These are phyloP conservation scores for Aspergillus calidoustus DNA, from an alignment of 2,329 filamentous ascomycete genomes.

Conservation along the genomic window DNA sequence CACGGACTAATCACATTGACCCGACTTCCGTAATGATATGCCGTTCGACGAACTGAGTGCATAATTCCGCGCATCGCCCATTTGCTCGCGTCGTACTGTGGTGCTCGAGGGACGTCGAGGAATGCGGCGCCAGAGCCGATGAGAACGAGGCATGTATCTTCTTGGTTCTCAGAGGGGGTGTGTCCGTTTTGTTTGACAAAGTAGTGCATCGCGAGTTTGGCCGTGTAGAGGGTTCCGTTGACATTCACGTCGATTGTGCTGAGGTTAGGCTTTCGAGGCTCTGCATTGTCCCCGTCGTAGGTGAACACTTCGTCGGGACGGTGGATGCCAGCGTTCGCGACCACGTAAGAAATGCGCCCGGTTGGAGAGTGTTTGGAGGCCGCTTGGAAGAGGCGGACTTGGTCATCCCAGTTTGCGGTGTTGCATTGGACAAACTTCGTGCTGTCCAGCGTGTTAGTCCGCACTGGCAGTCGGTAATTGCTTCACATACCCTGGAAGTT, in stretches of 20 bases:
- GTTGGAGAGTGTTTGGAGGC: slow-evolving; percentile 17
- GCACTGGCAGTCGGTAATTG: neutral
- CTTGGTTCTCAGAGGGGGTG: neutral
- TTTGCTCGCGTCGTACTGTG: slow-evolving; percentile 44
- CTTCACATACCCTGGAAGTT: neutral
- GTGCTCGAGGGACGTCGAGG: slow-evolving; percentile 35
- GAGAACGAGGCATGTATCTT: neutral
- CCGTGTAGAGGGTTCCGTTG: neutral
- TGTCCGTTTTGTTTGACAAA: neutral
- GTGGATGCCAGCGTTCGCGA: neutral
- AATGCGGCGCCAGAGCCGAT: slow-evolving; percentile 34
- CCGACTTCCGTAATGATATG: slow-evolving; percentile 38
- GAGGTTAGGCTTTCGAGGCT: neutral
- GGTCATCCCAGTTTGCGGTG: slow-evolving; percentile 37
- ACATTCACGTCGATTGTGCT: neutral
- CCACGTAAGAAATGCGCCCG: neutral
- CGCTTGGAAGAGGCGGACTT: slow-evolving; percentile 33
- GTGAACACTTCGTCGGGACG: neutral
- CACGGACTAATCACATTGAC: slow-evolving; percentile 46
- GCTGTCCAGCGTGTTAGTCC: neutral
- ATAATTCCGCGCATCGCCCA: slow-evolving; percentile 46
- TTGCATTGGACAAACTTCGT: slow-evolving; percentile 38
- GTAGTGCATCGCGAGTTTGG: neutral
- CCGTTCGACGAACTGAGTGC: slow-evolving; percentile 39
- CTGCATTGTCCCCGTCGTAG: neutral